Evolutionary conservation across 768 basidiomycete genomes (phyloP), one percentile per base, ranked within the genome.

Genomic region (Termitomyces sp.): DNA sequence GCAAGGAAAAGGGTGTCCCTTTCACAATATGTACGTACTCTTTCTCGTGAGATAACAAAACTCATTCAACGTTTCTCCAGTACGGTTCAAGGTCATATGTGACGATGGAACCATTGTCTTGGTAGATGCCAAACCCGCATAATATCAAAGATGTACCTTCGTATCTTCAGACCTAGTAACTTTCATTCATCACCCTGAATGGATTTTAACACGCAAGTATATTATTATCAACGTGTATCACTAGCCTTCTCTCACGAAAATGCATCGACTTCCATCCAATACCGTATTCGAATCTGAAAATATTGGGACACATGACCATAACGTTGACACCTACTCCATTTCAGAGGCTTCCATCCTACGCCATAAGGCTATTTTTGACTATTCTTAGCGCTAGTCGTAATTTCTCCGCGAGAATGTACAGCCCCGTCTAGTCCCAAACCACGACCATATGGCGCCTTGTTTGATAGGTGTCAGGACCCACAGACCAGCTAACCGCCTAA

Each of bases 1-100:
- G 90, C 42, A 85, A 82, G 70, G 81, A 77, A 15, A 91, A 90
- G 64, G 88, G 87, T 9, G 71, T 78, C 40, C 79, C 79, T 1
- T 91, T 88, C 66, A 82, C 78, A 34, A 83, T 85, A 3, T 64
- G 88, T 92, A 67, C 58, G 85, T 22, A 12, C n/a, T 41, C 37
- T 37, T n/a, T 48, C 48, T 53, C 17, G 42, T 5, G 24, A 32
- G 21, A 28, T 38, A 19, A 34, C 17, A 28, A 5, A 24, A 50
- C 22, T 40, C 21, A 10, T 58, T 58, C 26, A 62, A 30, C 26
- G 32, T 32, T 42, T 51, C 37, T 53, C 12, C 60, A 87, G 85
- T 87, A 53, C 80, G 85, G 46, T 87, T 85, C 66, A 82, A 79
- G 62, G 77, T 87, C 38, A 84, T 87, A 45, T 78, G 78, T 45